Evolutionary conservation across 208 protist species (phyloP), one percentile per base, ranked within the genome.

Genomic region (Trypanosoma scelopori): DNA sequence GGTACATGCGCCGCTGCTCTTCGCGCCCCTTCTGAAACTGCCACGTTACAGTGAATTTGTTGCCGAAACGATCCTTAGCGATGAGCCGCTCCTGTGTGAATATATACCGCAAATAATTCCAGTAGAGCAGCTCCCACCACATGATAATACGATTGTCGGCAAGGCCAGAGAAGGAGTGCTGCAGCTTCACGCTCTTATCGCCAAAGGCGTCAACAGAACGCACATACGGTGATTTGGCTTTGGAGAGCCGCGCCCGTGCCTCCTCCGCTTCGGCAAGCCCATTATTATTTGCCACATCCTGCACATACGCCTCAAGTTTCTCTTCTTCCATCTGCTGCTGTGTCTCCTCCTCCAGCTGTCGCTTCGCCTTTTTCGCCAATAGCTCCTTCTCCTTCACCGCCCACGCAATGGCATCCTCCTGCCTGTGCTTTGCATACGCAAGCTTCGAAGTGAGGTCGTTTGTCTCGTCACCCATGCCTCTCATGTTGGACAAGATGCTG

Each of bases 51-150:
- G 85, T 91, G 43, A 95, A 93, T 71, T 91, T 92, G 69, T 95
- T 95, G 22, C 90, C 90, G 62, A 89, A 95, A 61, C 90, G 86
- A 56, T 95, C 90, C 70, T 95, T 95, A 12, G 85, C 90, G 50
- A 95, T 92, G 56, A 95, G 87, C 7, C 85, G 64, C 59, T 95
- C 90, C 65, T 92, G 87, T 23, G 90, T 95, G 69, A 95, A 95
- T 53, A 92, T 85, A 64, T 89, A 95, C 18, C 86, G 90, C 6
- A 95, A 49, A 66, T 89, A 91, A 59, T 95, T 95, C 87, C 87
- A 95, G 74, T 95, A 95, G 5, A 81, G 32, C 25, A 65, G 65
- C 58, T 95, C 90, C 83, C 86, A 93, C 90, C 87, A 93, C n/a
- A 58, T 76, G 30, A 95, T 89, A 41, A 93, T 84, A 45, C 90